Conservation (phyloP, 2,329 filamentous ascomycete species). For the Stemphylium beticola region DNA sequence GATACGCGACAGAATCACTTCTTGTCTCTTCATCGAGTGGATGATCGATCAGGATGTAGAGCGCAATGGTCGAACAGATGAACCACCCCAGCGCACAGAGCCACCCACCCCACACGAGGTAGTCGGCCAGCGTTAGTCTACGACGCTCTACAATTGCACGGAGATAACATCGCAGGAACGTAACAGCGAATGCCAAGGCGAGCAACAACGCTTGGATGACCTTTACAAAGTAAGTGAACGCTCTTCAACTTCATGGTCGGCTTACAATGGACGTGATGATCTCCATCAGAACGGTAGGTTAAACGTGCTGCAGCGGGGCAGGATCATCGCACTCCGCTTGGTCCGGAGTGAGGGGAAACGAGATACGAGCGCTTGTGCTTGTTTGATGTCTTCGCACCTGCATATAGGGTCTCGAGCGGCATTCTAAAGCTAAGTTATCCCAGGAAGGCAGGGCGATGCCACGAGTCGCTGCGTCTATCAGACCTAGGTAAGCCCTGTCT, state of each 20-base stretch:
- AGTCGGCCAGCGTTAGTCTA: slow-evolving; percentile 23
- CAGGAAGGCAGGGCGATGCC: background rate
- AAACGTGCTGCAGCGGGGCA: background rate
- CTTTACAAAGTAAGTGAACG: slow-evolving; percentile 5
- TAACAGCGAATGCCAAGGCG: slow-evolving; percentile 20
- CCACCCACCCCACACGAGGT: slow-evolving; percentile 30
- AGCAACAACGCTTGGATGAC: slow-evolving; percentile 23
- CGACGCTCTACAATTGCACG: slow-evolving; percentile 22
- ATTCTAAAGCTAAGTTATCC: background rate
- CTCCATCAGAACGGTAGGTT: background rate
- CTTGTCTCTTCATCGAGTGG: slow-evolving; percentile 19
- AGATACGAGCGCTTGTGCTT: background rate
- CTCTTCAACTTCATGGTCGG: background rate
- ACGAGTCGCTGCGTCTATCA: background rate
- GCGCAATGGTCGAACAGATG: slow-evolving; percentile 22
- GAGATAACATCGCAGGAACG: slow-evolving; percentile 25
- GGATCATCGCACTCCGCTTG: background rate
- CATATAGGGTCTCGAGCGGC: background rate
- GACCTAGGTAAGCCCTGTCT: background rate
- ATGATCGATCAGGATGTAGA: slow-evolving; percentile 23
- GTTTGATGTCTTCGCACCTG: slow-evolving; percentile 2
- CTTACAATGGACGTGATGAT: slow-evolving; percentile 9
- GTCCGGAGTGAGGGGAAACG: background rate
- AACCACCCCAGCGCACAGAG: slow-evolving; percentile 26
- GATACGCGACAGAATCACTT: slow-evolving; percentile 26